These are phyloP conservation scores for Botrytis tulipae DNA, from an alignment of 2,329 filamentous ascomycete genomes.

Conservation along the genomic window DNA sequence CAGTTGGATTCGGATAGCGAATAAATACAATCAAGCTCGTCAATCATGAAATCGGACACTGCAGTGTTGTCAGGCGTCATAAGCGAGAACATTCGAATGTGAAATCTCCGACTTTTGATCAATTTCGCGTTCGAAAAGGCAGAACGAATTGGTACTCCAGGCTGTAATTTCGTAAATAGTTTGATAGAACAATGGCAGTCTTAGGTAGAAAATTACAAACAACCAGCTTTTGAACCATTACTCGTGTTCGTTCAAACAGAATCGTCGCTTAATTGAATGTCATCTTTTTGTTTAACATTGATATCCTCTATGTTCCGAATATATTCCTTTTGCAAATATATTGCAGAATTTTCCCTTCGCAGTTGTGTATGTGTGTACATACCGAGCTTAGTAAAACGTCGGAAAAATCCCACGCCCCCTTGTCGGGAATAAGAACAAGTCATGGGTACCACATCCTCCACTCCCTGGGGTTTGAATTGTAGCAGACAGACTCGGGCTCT, in stretches of 20 bases:
- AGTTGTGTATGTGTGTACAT: not conserved
- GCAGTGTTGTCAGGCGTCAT: not conserved
- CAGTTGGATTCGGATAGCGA: constrained; percentile 18
- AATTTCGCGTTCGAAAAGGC: not conserved
- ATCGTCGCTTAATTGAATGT: not conserved
- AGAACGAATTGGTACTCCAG: not conserved
- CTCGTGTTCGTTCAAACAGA: not conserved
- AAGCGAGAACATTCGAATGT: not conserved
- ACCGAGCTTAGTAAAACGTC: not conserved
- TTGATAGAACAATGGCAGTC: not conserved
- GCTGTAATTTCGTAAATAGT: not conserved
- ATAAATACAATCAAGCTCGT: not conserved
- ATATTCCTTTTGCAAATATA: not conserved
- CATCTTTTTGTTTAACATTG: not conserved
- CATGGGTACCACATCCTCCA: not conserved
- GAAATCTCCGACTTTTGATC: not conserved
- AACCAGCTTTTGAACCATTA: not conserved
- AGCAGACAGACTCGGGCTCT: not conserved
- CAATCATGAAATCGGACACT: not conserved
- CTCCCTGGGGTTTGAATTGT: not conserved
- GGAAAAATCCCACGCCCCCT: not conserved
- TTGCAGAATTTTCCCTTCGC: not conserved
- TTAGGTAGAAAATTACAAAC: not conserved
- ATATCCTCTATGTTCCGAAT: not conserved
- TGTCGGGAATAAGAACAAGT: not conserved